phyloP scores from a whole-genome alignment of 139 green algal species.

The Protoeuglena noctilucae region DNA sequence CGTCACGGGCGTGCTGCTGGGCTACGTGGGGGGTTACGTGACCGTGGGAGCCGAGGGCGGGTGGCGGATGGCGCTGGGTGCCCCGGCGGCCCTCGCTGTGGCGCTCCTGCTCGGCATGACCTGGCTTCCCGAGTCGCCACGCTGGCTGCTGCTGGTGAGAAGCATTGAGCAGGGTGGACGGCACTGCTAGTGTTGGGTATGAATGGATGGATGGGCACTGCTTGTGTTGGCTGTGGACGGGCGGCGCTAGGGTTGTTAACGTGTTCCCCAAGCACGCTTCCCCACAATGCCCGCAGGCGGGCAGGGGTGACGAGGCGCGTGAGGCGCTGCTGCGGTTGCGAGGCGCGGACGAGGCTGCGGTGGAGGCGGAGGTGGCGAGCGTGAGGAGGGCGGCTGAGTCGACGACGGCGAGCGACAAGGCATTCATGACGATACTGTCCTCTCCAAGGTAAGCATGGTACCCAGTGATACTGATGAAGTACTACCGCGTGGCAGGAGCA shows the following conservation, averaged over 20 bases:
- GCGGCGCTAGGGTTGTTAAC: too few relatives aligned
- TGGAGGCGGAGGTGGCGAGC: conserved; percentile 16
- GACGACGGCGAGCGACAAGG: conserved; percentile 11
- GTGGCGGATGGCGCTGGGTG: conserved; percentile 63
- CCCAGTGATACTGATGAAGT: too few relatives aligned
- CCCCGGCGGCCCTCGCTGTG: conserved; percentile 21
- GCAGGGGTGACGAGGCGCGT: conserved; percentile 8
- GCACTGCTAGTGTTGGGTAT: too few relatives aligned
- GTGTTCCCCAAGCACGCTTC: too few relatives aligned
- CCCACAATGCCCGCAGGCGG: too few relatives aligned
- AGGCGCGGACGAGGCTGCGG: conserved; percentile 13
- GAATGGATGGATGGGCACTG: too few relatives aligned
- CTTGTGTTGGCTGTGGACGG: too few relatives aligned
- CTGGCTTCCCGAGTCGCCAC: conserved; percentile 63
- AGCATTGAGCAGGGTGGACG: too few relatives aligned
- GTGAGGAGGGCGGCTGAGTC: too few relatives aligned
- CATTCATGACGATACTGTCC: too few relatives aligned
- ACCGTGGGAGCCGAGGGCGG: conserved; percentile 42
- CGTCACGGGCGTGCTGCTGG: conserved; percentile 70
- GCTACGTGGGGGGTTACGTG: conserved; percentile 40
- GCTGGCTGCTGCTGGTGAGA: conserved; percentile 70
- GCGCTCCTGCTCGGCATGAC: conserved; percentile 36
- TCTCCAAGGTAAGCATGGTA: too few relatives aligned
- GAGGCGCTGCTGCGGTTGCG: conserved; percentile 20
- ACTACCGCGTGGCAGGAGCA: too few relatives aligned